Base-by-base conservation (phyloP, 441 rosid species). In the Adansonia grandidieri region DNA sequence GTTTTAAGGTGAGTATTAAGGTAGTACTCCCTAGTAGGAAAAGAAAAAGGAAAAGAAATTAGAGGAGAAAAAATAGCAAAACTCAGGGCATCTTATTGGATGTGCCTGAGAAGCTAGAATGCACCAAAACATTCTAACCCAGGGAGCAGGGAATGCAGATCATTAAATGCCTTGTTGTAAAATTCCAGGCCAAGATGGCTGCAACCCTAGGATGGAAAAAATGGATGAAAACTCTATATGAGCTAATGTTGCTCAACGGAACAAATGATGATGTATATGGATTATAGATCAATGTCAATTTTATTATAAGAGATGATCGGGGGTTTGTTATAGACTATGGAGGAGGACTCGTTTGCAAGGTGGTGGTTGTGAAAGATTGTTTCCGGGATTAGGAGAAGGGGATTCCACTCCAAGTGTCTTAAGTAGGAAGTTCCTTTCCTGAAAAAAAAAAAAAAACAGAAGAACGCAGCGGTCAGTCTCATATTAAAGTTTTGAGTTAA, bases 261-360 rank as follows among this genome's bases (percentile, higher is more conserved):
- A 74, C 75, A 71, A 73, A 76, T 61, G 78, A 61, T 54, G 77
- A 58, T 77, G 68, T 74, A 51, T 65, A 51, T 74, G 14, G 79
- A 79, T 78, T 78, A 73, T 80, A 64, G 77, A 73, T 71, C 73
- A 63, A 57, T 74, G 70, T 78, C 63, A 78, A 50, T 77, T 62
- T 72, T 62, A 77, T 78, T 69, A 70, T 80, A 80, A 75, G 84
- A 83, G 75, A 78, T 67, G 78, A 82, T 87, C 78, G 73, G 80
- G 73, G 74, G 84, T 78, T 78, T 76, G 70, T 89, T 75, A 96
- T 83, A 96, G 88, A 83, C 98, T 93, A 77, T 91, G 95, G 50
- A 96, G 97, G 81, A 96, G 98, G 85, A 92, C 96, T 84, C 99
- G 87, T 93, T 89, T 94, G 96, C 99, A 96, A 80, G 93, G 89